These are phyloP conservation scores for Pholiota conissans DNA, from an alignment of 768 basidiomycete species.

Conservation along the genomic window DNA sequence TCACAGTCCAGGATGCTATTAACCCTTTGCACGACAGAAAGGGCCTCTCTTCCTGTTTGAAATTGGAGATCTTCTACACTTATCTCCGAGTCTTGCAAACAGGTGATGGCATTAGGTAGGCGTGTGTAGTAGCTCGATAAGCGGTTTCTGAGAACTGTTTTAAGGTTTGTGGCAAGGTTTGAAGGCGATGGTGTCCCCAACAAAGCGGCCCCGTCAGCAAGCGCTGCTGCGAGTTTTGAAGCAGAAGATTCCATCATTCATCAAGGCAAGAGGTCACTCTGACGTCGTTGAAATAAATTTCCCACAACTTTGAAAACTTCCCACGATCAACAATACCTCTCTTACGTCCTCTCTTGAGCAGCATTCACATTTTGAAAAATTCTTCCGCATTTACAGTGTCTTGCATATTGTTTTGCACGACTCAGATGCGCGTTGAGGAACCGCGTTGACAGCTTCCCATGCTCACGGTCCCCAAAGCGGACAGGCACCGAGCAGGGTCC, in stretches of 20 bases:
- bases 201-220: constrained; percentile 36
- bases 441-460: too few species aligned
- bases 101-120: constrained; percentile 5
- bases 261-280: not conserved
- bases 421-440: too few species aligned
- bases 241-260: constrained; percentile 5
- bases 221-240: constrained; percentile 26
- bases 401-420: too few species aligned
- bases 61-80: constrained; percentile 46
- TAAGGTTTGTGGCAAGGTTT: constrained; percentile 28
- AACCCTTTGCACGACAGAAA: constrained; percentile 47
- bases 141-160: constrained; percentile 37
- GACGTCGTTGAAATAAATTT: not conserved
- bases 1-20: constrained; percentile 40
- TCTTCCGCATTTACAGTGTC: too few species aligned
- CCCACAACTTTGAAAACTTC: not conserved
- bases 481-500: too few species aligned
- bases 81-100: not conserved
- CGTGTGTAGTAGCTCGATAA: constrained; percentile 40
- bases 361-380: too few species aligned
- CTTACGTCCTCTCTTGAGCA: not conserved
- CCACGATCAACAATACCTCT: not conserved
- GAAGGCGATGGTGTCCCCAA: constrained; percentile 31
- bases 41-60: constrained; percentile 54
- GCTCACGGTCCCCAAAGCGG: too few species aligned